A percentile compares a stretch with the other conserved stretches of the same genome.
Evolutionary conservation across 176 grass and related monocot species (phyloP).

Genomic region (Musa schizocarpa): DNA sequence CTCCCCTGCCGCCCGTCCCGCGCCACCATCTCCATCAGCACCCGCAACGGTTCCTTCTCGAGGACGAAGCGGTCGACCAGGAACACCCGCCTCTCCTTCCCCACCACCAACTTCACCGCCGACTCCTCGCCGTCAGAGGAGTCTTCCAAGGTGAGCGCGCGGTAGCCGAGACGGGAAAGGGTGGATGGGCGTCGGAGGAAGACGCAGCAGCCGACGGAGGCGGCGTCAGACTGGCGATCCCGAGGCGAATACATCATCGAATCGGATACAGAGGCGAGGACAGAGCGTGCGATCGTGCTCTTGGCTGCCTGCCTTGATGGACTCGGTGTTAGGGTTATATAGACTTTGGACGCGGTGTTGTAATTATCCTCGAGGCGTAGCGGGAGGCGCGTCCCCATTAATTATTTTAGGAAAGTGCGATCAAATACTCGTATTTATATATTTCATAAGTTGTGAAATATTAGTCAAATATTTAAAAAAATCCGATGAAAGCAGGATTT

Average conservation of each 20-base stretch:
- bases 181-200: constrained; percentile 52
- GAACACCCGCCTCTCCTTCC: constrained; percentile 88
- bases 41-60: constrained; percentile 76
- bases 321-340: no score
- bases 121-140: not conserved
- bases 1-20: constrained; percentile 22
- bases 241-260: not conserved
- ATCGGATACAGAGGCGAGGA: not conserved
- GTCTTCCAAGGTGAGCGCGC: constrained; percentile 22
- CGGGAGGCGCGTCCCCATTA: no score
- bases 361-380: no score
- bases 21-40: constrained; percentile 65
- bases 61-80: constrained; percentile 68
- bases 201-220: constrained; percentile 64
- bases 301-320: not conserved
- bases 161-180: constrained; percentile 51
- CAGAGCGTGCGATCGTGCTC: not conserved
- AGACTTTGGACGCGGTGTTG: no score
- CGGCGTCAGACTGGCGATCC: not conserved
- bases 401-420: no score
- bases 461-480: no score
- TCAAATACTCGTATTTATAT: no score
- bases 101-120: constrained; percentile 65
- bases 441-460: no score
- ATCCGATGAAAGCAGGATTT: no score